These are phyloP conservation scores for Aureobasidium sp. DNA, from an alignment of 2,329 filamentous ascomycete species.

Conservation along the genomic window DNA sequence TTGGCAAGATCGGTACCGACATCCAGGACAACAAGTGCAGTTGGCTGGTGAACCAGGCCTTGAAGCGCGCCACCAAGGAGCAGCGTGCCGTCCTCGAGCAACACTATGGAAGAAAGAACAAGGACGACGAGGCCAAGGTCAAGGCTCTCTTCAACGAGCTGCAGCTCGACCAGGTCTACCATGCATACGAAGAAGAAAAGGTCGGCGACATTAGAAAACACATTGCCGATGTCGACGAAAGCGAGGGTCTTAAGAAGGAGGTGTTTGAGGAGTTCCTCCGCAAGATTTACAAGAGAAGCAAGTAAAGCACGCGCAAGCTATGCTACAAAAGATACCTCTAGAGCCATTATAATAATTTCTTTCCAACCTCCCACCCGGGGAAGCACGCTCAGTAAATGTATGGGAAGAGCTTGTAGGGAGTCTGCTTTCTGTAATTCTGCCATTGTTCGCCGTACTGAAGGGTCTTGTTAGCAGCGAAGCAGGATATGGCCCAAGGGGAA, in stretches of 20 bases:
- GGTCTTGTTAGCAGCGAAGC: conserved; percentile 1
- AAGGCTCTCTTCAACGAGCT: conserved; percentile 87
- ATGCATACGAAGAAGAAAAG: conserved; percentile 81
- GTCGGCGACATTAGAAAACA: conserved; percentile 69
- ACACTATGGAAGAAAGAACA: conserved; percentile 91
- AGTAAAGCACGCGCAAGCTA: conserved; percentile 48
- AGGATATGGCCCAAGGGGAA: neutral
- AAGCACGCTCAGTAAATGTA: conserved; percentile 25
- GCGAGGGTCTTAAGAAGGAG: conserved; percentile 77
- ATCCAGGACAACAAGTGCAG: conserved; percentile 99
- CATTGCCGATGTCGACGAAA: conserved; percentile 79
- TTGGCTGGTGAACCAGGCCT: conserved; percentile 93
- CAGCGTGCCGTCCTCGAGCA: conserved; percentile 83
- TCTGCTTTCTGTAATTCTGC: conserved; percentile 31
- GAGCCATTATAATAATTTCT: conserved; percentile 9
- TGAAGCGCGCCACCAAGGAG: conserved; percentile 70
- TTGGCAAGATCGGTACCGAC: conserved; percentile 98
- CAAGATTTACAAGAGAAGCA: conserved; percentile 98
- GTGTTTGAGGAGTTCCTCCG: conserved; percentile 83
- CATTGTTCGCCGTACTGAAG: conserved; percentile 35
- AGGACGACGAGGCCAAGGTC: conserved; percentile 70
- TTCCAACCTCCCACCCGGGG: neutral
- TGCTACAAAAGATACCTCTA: conserved; percentile 11
- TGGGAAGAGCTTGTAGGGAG: conserved; percentile 35
- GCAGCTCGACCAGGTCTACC: conserved; percentile 73